These are phyloP conservation scores for Lactarius hatsudake DNA, from an alignment of 768 basidiomycete species.

Conservation along the genomic window DNA sequence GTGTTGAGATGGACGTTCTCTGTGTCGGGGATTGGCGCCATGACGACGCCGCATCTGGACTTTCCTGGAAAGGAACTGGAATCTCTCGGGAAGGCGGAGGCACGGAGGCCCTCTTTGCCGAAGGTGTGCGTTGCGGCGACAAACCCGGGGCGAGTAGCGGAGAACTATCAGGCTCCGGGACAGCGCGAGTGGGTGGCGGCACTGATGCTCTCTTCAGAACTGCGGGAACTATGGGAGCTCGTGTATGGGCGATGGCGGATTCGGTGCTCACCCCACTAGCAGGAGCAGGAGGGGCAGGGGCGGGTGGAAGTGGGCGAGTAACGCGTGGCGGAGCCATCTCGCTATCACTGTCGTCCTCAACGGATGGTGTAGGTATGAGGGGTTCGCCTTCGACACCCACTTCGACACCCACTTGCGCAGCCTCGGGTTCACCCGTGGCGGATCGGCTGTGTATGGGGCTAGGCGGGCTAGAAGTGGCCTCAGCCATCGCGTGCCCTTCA, in stretches of 20 bases:
- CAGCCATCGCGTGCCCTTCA: slow-evolving; percentile 10
- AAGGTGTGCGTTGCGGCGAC: slow-evolving; percentile 9
- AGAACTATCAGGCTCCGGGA: slow-evolving; percentile 8
- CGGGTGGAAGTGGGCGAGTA: slow-evolving; percentile 35
- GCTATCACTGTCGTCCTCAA: slow-evolving; percentile 27
- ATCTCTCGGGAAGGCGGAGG: slow-evolving; percentile 17
- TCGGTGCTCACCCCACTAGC: slow-evolving; percentile 21
- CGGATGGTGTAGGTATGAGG: slow-evolving; percentile 20
- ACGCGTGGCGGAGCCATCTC: slow-evolving; percentile 36
- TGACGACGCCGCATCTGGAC: slow-evolving; percentile 3
- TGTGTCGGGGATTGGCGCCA: slow-evolving; percentile 13
- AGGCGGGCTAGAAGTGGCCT: slow-evolving; percentile 8
- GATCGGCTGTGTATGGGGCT: slow-evolving; percentile 3
- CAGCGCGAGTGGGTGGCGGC: slow-evolving; percentile 23
- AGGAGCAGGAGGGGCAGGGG: slow-evolving; percentile 34
- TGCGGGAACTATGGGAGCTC: slow-evolving; percentile 3
- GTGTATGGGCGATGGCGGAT: neutral
- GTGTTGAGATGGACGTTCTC: slow-evolving; percentile 22
- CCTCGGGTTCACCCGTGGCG: slow-evolving; percentile 4
- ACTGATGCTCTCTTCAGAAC: slow-evolving; percentile 23
- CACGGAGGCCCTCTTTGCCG: slow-evolving; percentile 15
- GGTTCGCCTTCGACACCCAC: neutral
- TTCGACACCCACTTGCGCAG: neutral
- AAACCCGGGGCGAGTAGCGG: neutral
- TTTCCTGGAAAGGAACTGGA: slow-evolving; percentile 9